Conservation (phyloP, 805 yeast genomes). For the Saccharomyces mikatae region DNA sequence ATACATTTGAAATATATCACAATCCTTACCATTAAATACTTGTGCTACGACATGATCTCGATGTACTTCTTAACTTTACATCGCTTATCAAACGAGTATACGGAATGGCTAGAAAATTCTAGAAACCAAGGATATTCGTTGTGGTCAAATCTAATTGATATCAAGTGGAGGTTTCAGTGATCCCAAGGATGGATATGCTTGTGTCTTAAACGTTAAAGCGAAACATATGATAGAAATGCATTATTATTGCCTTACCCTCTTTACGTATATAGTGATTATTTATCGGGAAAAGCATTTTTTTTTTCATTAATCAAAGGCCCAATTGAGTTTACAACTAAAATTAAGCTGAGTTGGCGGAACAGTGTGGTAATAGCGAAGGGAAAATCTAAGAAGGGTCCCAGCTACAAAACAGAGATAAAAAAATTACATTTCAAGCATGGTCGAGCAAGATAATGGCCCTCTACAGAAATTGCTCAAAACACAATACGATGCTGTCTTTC, state of each 20-base stretch:
- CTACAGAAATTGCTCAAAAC: not conserved
- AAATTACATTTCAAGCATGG: not conserved
- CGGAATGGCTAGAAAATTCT: not conserved
- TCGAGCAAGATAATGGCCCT: not conserved
- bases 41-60: not conserved
- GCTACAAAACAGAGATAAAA: not conserved
- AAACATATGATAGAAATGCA: not conserved
- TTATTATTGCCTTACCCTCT: not conserved
- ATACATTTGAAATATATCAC: not conserved
- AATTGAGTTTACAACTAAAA: not conserved
- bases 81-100: not conserved
- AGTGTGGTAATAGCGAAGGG: not conserved
- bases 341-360: not conserved
- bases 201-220: too few species aligned
- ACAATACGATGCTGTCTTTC: conserved; percentile 16
- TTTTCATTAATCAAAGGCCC: not conserved
- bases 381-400: not conserved
- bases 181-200: not conserved
- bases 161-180: not conserved
- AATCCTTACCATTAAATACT: not conserved
- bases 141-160: not conserved
- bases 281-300: not conserved
- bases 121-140: not conserved
- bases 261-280: not conserved
- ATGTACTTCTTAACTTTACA: too few species aligned